A percentile compares a stretch with the other conserved stretches of the same genome.
These are phyloP conservation scores for Parmelia sp. DNA, from an alignment of 495 filamentous ascomycete genomes.

Conservation along the genomic window DNA sequence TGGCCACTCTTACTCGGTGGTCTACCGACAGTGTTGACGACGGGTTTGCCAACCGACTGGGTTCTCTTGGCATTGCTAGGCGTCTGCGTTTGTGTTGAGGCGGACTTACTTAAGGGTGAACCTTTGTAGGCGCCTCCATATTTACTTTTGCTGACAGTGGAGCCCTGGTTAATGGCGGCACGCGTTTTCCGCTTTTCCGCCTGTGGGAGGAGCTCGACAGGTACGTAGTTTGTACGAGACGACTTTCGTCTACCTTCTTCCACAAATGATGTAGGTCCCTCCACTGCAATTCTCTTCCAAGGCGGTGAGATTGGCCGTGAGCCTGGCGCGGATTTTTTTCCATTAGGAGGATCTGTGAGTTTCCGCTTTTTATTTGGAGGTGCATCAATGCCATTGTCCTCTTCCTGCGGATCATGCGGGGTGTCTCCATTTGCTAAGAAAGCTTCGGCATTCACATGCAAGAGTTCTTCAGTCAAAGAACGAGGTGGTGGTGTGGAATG, in stretches of 20 bases:
- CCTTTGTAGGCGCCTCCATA: constrained; percentile 23
- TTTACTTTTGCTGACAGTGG: constrained; percentile 25
- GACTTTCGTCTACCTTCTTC: constrained; percentile 82
- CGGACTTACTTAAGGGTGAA: constrained; percentile 14
- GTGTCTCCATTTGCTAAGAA: constrained; percentile 12
- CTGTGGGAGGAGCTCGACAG: constrained; percentile 60
- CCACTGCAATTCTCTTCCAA: constrained; percentile 83
- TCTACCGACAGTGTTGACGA: constrained; percentile 13
- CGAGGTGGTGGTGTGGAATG: constrained; percentile 31
- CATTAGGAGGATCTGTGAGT: constrained; percentile 46
- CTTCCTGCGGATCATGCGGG: background rate
- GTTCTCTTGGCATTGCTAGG: constrained; percentile 20
- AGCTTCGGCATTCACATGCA: constrained; percentile 5
- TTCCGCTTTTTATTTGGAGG: constrained; percentile 71
- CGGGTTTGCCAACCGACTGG: constrained; percentile 18
- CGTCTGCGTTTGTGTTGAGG: constrained; percentile 19
- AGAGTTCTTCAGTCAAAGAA: constrained; percentile 20
- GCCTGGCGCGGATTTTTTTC: constrained; percentile 36
- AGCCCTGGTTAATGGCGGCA: constrained; percentile 31
- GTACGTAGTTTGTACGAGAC: constrained; percentile 68
- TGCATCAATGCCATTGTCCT: constrained; percentile 30
- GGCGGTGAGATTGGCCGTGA: constrained; percentile 67
- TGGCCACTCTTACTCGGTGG: constrained; percentile 19
- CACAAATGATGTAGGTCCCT: constrained; percentile 79
- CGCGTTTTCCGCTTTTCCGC: constrained; percentile 58